Percentiles rank a stretch among this genome's conserved stretches.
phyloP scores from a whole-genome alignment of 2,329 filamentous ascomycete species.

The Colletotrichum noveboracense region DNA sequence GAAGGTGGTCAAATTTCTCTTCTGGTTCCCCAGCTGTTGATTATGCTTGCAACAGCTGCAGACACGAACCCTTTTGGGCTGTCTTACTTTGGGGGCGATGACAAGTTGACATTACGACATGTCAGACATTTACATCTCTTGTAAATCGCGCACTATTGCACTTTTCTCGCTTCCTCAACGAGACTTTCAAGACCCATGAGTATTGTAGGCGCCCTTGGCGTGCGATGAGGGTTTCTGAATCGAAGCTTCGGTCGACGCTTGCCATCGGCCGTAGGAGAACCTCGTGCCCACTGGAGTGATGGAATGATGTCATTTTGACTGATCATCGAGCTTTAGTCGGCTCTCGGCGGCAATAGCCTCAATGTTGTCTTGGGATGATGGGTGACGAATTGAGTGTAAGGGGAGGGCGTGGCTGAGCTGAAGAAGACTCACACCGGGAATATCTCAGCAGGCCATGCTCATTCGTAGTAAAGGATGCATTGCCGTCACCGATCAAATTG shows the following conservation, averaged over 20 bases:
- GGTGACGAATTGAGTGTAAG: background rate
- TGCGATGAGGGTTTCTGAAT: background rate
- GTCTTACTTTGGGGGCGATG: background rate
- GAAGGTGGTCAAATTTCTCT: background rate
- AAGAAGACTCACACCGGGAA: background rate
- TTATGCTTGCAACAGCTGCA: background rate
- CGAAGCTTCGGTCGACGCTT: background rate
- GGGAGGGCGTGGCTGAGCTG: background rate
- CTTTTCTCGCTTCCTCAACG: background rate
- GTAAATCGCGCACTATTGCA: background rate
- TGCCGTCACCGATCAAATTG: background rate
- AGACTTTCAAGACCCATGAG: background rate
- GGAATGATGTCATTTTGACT: background rate
- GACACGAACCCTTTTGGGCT: background rate
- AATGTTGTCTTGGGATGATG: background rate
- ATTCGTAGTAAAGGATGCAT: background rate
- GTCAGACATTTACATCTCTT: background rate
- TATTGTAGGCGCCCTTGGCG: background rate
- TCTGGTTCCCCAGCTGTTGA: background rate
- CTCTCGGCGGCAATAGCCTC: background rate
- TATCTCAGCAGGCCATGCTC: background rate
- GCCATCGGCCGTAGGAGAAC: background rate
- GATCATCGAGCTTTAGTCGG: background rate
- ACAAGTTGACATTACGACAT: background rate
- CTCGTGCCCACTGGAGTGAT: background rate